These are phyloP conservation scores for Kickxella alabastrina DNA, from an alignment of 192 early-diverging fungal species.

Conservation along the genomic window DNA sequence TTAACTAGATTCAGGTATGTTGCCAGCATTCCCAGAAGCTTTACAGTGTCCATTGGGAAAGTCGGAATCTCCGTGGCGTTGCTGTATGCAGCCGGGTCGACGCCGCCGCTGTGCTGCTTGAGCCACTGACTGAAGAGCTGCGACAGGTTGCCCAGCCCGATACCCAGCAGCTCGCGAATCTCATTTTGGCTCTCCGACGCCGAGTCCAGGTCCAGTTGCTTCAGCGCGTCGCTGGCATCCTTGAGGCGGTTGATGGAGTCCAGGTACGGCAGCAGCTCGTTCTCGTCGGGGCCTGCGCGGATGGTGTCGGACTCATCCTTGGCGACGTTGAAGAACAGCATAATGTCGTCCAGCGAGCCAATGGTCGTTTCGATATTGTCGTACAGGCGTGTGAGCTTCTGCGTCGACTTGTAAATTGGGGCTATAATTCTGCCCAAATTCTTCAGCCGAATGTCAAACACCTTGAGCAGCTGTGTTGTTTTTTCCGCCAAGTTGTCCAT, in stretches of 20 bases:
- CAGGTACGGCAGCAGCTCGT: slow-evolving; percentile 52
- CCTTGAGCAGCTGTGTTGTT: slow-evolving; percentile 45
- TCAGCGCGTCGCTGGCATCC: slow-evolving; percentile 48
- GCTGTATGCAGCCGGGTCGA: slow-evolving; percentile 49
- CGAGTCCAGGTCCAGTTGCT: slow-evolving; percentile 43
- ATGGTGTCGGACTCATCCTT: slow-evolving; percentile 48
- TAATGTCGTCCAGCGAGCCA: slow-evolving; percentile 45
- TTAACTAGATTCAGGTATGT: slow-evolving; percentile 52
- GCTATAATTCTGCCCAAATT: slow-evolving; percentile 47
- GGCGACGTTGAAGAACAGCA: slow-evolving; percentile 51
- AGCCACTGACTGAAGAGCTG: slow-evolving; percentile 55
- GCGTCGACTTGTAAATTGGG: slow-evolving; percentile 52
- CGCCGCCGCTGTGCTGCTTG: slow-evolving; percentile 50
- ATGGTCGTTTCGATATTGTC: slow-evolving; percentile 48
- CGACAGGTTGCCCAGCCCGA: slow-evolving; percentile 50
- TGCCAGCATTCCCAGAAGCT: slow-evolving; percentile 52
- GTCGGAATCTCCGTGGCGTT: slow-evolving; percentile 44
- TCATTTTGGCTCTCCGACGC: slow-evolving; percentile 42
- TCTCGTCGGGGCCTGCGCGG: slow-evolving; percentile 44
- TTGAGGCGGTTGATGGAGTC: slow-evolving; percentile 53
- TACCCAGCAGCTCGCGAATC: slow-evolving; percentile 45
- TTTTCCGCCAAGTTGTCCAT: slow-evolving; percentile 52
- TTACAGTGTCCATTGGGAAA: slow-evolving; percentile 47
- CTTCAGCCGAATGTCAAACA: slow-evolving; percentile 51
- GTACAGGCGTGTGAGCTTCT: slow-evolving; percentile 45